Evolutionary conservation across 768 basidiomycete species (phyloP).

Genomic region (Mycena metata): DNA sequence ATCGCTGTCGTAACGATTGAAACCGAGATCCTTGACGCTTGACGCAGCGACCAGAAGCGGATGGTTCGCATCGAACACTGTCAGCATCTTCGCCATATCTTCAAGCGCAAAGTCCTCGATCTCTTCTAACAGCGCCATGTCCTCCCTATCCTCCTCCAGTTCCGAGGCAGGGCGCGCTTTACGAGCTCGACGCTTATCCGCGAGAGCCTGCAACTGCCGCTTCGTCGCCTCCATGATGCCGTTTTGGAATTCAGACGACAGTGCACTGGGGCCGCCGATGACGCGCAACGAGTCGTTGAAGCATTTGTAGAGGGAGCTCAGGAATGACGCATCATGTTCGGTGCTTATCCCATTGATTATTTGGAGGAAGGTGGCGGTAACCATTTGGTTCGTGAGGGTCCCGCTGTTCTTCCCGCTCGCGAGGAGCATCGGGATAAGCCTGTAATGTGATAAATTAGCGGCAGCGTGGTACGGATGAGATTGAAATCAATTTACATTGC

Average conservation of each 20-base stretch:
- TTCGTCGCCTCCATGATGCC: conserved; percentile 78
- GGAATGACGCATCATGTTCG: conserved; percentile 84
- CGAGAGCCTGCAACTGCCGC: conserved; percentile 75
- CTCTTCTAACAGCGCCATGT: conserved; percentile 81
- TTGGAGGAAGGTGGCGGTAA: conserved; percentile 75
- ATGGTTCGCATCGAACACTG: conserved; percentile 68
- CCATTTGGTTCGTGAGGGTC: conserved; percentile 77
- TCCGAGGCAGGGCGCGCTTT: conserved; percentile 51
- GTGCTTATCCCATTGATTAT: conserved; percentile 71
- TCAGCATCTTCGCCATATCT: conserved; percentile 79
- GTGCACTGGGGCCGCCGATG: conserved; percentile 65
- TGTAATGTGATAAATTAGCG: conserved; percentile 44
- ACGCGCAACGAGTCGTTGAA: conserved; percentile 73
- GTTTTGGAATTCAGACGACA: conserved; percentile 66
- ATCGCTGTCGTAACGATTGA: conserved; percentile 63
- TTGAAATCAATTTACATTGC: conserved; percentile 68
- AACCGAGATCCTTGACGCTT: conserved; percentile 79
- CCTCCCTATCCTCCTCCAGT: conserved; percentile 67
- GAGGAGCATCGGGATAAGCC: conserved; percentile 80
- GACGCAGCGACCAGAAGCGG: conserved; percentile 77
- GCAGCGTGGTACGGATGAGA: background rate
- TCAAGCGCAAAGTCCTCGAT: conserved; percentile 87
- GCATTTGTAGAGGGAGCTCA: conserved; percentile 81
- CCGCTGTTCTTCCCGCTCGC: conserved; percentile 75
- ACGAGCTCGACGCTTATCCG: conserved; percentile 75